A percentile compares a stretch with the other conserved stretches of the same genome.
Evolutionary conservation across 352 stramenopile genomes (phyloP).

Genomic region (Phytopythium oedochilum): DNA sequence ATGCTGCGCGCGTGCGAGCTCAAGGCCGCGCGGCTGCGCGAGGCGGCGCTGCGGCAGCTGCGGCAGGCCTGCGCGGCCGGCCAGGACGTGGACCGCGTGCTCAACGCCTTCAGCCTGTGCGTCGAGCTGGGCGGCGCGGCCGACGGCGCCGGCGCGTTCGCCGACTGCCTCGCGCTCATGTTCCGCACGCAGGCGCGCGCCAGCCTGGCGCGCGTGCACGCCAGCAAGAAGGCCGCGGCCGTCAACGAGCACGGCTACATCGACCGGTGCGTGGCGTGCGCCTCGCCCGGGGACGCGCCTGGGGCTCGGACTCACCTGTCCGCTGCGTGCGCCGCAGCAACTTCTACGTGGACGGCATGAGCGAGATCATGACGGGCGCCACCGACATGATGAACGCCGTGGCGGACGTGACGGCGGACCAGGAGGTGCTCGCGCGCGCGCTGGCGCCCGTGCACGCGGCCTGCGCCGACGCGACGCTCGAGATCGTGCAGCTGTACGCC

Average conservation of each 20-base stretch:
- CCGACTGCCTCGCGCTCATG: constrained; percentile 35
- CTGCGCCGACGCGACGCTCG: constrained; percentile 42
- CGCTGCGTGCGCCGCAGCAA: constrained; percentile 9
- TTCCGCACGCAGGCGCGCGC: constrained; percentile 52
- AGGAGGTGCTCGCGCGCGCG: constrained; percentile 31
- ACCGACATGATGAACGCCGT: constrained; percentile 81
- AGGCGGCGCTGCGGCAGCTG: constrained; percentile 36
- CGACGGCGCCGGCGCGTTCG: constrained; percentile 27
- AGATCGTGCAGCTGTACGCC: constrained; percentile 74
- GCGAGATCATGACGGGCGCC: constrained; percentile 60
- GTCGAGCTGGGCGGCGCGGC: constrained; percentile 28
- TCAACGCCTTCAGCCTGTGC: constrained; percentile 53
- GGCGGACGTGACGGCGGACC: constrained; percentile 45
- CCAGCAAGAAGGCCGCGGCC: constrained; percentile 43
- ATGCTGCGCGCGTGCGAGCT: constrained; percentile 70
- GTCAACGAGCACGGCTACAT: constrained; percentile 84
- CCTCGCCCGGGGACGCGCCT: not conserved
- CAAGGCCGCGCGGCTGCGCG: constrained; percentile 49
- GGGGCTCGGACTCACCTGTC: not conserved
- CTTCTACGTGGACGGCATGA: constrained; percentile 76
- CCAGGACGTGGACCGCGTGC: constrained; percentile 41
- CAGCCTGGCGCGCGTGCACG: constrained; percentile 44
- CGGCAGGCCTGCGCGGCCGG: constrained; percentile 29
- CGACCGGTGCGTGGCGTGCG: constrained; percentile 27
- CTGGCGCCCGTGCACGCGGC: constrained; percentile 59